Evolutionary conservation across 129 eudicot species (phyloP), one percentile per base, ranked within the genome.

Genomic region (sunflower (Helianthus annuus)): DNA sequence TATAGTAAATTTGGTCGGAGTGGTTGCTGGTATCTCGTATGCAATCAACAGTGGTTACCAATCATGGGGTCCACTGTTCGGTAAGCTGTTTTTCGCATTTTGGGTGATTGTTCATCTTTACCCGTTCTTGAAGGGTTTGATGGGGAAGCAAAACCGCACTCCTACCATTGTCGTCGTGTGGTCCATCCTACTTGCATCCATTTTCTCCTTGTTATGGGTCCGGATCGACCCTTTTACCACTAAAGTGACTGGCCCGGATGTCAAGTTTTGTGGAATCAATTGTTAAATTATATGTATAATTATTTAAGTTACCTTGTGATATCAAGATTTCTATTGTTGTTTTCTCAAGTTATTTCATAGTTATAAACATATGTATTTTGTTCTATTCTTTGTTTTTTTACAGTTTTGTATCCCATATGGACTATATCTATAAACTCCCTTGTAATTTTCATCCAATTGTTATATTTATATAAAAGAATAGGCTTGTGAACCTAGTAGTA

Each of bases 21-120:
- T 88, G 40, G 97, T 91, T 44, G 97, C 97, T 0, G 97, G 97
- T 45, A 82, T 91, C 3, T 91, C 97, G 0, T 85, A 88, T 15
- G 95, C 97, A 2, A 84, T 91, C 55, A 91, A 91, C 81, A 91
- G 97, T 17, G 97, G 97, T 7, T 91, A 87, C 66, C 97, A 91
- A 45, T 85, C 97, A 5, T 91, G 97, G 97, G 97, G 97, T 44
- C 97, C 97, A 7, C 94, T 90, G 51, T 90, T 90, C 14, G 97
- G 97, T 7, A 90, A 91, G 72, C 79, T 91, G 48, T 91, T 91
- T 83, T 91, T 91, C 36, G 88, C 97, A 14, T 91, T 91, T 63
- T 91, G 97, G 97, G 97, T 91, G 95, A 91, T 91, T 76, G 89
- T 91, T 45, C 97, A 91, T 85, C 87, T 91, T 27, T 91, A 91